Evolutionary conservation across 2,329 filamentous ascomycete genomes (phyloP), one percentile per base, ranked within the genome.

Genomic region (Aureobasidium leucospermi): DNA sequence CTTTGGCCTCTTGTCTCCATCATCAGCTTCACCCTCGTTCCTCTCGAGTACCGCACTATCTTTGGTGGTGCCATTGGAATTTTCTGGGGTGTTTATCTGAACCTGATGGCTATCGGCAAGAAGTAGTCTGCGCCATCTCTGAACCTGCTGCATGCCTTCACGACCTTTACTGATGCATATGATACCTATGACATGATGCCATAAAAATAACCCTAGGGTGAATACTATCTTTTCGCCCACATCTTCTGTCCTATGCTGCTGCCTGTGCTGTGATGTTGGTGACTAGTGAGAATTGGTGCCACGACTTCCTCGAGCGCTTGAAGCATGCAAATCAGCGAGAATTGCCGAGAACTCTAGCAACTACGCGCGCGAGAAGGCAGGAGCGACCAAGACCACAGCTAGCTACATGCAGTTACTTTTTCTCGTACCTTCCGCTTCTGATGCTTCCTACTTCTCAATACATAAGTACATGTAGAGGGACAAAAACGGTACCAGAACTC

Each of bases 31-130:
- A 80, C 85, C 1, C 75, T 90, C 61, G 81, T 88, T 64, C 88
- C 85, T n/a, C 82, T 90, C 3, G 81, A 90, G 67, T 80, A 81
- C 56, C 79, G 89, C 39, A 86, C 88, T 53, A 74, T 92, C 36
- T 81, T 91, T 62, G 87, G 85, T n/a, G 84, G 85, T 64, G 71
- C 87, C 53, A 87, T 87, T 16, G 88, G 89, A 5, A 78, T 93
- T 28, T 80, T 77, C 13, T 93, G 89, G 89, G 85, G 86, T 0
- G 78, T 91, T 43, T 92, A 89, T 70, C 76, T 92, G 73, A 90
- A 87, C 68, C 74, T 91, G 67, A 53, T 62, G 43, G 63, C 64
- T 39, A 39, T 46, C 16, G 49, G 48, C 38, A 59, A 59, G 56
- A 56, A 56, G 48, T 53, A 38, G 23, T 43, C n/a, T 28, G 29